Base-by-base conservation (phyloP, 2,329 filamentous ascomycete genomes). In the Colletotrichum lentis region DNA sequence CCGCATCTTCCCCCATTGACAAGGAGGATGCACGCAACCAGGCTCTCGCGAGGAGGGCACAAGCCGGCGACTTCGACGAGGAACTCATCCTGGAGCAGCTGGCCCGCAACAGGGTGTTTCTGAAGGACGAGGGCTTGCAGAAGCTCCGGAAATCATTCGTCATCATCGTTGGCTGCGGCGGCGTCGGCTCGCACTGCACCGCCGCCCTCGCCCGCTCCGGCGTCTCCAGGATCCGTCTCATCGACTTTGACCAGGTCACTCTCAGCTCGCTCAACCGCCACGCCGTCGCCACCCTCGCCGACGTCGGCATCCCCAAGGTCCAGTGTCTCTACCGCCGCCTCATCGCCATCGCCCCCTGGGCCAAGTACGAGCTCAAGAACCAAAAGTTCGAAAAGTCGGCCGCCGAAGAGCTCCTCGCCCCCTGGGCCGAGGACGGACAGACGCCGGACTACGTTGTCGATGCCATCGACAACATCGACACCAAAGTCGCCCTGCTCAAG, bases 221-320 rank as follows among this genome's bases (percentile, higher is more conserved):
- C 39, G 93, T 97, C 50, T 90, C 91, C n/a, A 90, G 89, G 73
- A 85, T 99, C 62, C 90, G 96, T 1, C 86, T 99, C 44, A 89
- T 99, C 72, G 96, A 99, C 79, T 99, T 99, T 77, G 96, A 99
- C 77, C 96, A 99, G 84, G 95, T 99, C 41, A 97, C 94, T 0
- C 84, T 99, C 52, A 97, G 93, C 71, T 97, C 94, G 3, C 82
- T 99, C 62, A 99, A 99, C 78, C 85, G 96, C n/a, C 96, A 99
- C 79, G 94, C 96, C 10, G 91, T 99, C 1, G 96, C 96, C 5
- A 98, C 95, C 0, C 84, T 98, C 7, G 92, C 93, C 18, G 96
- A 99, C 75, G 96, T 99, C 1, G 96, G 96, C 27, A 93, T 91
- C 14, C 89, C 94, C 10, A 99, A 99, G 80, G 96, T 99, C 1